phyloP scores from a whole-genome alignment of 768 basidiomycete species.

The Podaxis sp. region DNA sequence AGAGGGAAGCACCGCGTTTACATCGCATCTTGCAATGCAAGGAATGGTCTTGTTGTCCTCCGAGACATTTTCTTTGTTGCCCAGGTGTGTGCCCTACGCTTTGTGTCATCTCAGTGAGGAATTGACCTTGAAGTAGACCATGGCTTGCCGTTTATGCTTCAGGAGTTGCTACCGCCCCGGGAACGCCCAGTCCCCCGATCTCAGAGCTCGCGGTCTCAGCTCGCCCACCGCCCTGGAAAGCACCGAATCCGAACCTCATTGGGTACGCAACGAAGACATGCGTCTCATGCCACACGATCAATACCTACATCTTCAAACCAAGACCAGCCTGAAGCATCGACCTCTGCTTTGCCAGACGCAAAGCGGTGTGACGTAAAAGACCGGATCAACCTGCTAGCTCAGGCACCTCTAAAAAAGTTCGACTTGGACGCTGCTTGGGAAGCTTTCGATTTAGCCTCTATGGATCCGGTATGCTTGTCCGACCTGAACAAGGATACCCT shows the following conservation, averaged over 20 bases:
- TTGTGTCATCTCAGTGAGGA: background rate
- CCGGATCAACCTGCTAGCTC: background rate
- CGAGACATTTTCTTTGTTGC: slow-evolving; percentile 48
- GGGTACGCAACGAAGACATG: slow-evolving; percentile 26
- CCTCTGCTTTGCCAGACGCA: background rate
- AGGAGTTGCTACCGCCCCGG: slow-evolving; percentile 7
- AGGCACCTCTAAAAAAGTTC: slow-evolving; percentile 22
- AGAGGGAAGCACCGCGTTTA: slow-evolving; percentile 34
- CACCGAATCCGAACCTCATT: slow-evolving; percentile 15
- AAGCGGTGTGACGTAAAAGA: background rate
- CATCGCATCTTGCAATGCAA: slow-evolving; percentile 35
- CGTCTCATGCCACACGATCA: slow-evolving; percentile 21
- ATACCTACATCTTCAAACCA: slow-evolving; percentile 3
- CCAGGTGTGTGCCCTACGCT: slow-evolving; percentile 38
- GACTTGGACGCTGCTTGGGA: slow-evolving; percentile 41
- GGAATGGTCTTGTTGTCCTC: slow-evolving; percentile 45
- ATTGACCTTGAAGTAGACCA: slow-evolving; percentile 22
- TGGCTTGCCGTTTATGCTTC: slow-evolving; percentile 7
- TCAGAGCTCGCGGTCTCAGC: background rate
- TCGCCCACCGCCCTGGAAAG: slow-evolving; percentile 8
- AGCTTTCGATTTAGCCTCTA: slow-evolving; percentile 29
- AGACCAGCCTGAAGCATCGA: slow-evolving; percentile 4
- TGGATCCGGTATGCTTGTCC: background rate
- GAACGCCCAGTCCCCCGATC: slow-evolving; percentile 3
- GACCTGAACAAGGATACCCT: background rate